These are phyloP conservation scores for Tricholomella constricta DNA, from an alignment of 768 basidiomycete genomes.

Conservation along the genomic window DNA sequence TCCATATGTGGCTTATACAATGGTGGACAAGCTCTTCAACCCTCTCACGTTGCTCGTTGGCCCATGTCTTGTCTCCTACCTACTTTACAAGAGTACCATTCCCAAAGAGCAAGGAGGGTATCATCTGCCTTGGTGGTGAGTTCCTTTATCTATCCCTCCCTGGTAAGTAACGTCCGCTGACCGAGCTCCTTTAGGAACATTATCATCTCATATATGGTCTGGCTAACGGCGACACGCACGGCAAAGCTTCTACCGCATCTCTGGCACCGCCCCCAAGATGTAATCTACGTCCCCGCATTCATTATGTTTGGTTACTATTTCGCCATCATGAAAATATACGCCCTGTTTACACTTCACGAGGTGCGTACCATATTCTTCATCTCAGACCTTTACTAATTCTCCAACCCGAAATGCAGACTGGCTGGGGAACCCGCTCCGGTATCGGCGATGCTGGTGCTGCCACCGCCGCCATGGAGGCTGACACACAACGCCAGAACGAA, in stretches of 20 bases:
- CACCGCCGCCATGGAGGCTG: conserved; percentile 60
- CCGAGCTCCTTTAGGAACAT: conserved; percentile 57
- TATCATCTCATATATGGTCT: conserved; percentile 63
- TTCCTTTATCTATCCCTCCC: conserved; percentile 9
- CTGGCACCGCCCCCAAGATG: conserved; percentile 73
- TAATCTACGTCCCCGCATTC: conserved; percentile 84
- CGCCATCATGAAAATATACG: conserved; percentile 93
- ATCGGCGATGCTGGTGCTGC: conserved; percentile 83
- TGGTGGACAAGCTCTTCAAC: conserved; percentile 90
- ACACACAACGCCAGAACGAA: conserved; percentile 33
- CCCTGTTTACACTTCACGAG: conserved; percentile 88
- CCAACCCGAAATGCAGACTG: conserved; percentile 52
- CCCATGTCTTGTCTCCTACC: conserved; percentile 72
- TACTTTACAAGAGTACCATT: conserved; percentile 80
- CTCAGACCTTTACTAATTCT: background rate
- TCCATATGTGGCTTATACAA: conserved; percentile 92
- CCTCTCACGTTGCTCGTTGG: conserved; percentile 86
- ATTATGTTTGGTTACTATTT: conserved; percentile 94
- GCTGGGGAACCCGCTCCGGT: conserved; percentile 95
- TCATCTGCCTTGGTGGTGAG: conserved; percentile 82
- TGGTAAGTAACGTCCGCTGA: background rate
- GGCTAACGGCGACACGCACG: conserved; percentile 72
- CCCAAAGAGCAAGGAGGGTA: conserved; percentile 69
- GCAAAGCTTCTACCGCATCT: conserved; percentile 84
- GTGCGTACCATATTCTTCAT: conserved; percentile 35